These are phyloP conservation scores for Epichloe coenophiala DNA, from an alignment of 2,329 filamentous ascomycete genomes.

Conservation along the genomic window DNA sequence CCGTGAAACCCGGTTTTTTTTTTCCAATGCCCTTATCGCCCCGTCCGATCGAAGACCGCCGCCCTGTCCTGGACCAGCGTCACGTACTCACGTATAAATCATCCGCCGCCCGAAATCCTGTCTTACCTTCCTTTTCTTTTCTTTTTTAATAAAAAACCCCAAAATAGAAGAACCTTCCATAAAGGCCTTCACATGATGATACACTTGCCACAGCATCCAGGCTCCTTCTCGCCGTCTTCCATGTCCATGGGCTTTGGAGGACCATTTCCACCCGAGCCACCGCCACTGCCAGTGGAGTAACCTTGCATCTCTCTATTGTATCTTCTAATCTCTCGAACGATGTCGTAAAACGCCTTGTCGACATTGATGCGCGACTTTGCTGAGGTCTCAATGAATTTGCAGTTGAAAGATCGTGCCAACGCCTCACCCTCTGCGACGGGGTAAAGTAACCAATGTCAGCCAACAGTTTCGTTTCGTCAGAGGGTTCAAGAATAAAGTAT, in stretches of 20 bases:
- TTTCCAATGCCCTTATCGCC: not conserved
- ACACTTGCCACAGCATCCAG: slow-evolving; percentile 76
- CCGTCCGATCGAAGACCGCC: not conserved
- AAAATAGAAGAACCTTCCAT: not conserved
- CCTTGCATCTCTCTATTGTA: slow-evolving; percentile 98
- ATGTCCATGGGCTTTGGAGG: slow-evolving; percentile 67
- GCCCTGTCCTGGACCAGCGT: not conserved
- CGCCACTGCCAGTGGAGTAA: slow-evolving; percentile 59
- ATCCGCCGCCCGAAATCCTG: not conserved
- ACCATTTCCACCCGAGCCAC: slow-evolving; percentile 46
- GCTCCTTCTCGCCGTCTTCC: slow-evolving; percentile 51
- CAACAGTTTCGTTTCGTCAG: not conserved
- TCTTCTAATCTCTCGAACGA: slow-evolving; percentile 91
- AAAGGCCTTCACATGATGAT: slow-evolving; percentile 59
- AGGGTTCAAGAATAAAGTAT: not conserved
- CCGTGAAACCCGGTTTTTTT: not conserved
- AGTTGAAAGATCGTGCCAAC: slow-evolving; percentile 75
- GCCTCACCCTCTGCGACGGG: slow-evolving; percentile 65
- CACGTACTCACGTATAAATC: not conserved
- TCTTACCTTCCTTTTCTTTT: not conserved
- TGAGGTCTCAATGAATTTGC: slow-evolving; percentile 98
- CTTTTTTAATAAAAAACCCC: not conserved
- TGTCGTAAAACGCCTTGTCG: slow-evolving; percentile 96
- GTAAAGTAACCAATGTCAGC: not conserved
- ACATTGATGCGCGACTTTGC: slow-evolving; percentile 97